phyloP scores from a whole-genome alignment of 805 yeast species.

The Wickerhamiella parazyma region DNA sequence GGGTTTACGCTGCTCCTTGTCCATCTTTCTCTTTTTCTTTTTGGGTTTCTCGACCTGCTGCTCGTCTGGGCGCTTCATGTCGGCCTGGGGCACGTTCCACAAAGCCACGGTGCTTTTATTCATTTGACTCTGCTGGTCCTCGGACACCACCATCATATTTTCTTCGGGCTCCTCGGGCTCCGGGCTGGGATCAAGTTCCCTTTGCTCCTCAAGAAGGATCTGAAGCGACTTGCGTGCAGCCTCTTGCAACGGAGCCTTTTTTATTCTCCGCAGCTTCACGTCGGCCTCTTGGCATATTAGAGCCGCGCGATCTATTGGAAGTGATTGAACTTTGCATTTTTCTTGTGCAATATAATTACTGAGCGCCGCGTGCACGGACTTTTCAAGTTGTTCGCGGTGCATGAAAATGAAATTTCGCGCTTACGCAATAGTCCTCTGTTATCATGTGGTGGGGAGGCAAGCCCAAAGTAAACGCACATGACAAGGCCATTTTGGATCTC shows the following conservation, averaged over 20 bases:
- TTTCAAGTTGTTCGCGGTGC: slow-evolving; percentile 13
- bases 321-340: slow-evolving; percentile 28
- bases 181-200: slow-evolving; percentile 14
- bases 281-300: slow-evolving; percentile 48
- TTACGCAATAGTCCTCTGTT: too few species aligned
- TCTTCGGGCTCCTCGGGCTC: slow-evolving; percentile 15
- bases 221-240: slow-evolving; percentile 48
- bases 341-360: slow-evolving; percentile 21
- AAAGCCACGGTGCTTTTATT: slow-evolving; percentile 62
- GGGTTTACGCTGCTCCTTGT: slow-evolving; percentile 37
- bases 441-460: slow-evolving; percentile 15
- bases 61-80: slow-evolving; percentile 9
- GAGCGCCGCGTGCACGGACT: slow-evolving; percentile 20
- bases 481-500: slow-evolving; percentile 71
- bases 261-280: slow-evolving; percentile 52
- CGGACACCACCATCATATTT: slow-evolving; percentile 45
- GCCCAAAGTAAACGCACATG: slow-evolving; percentile 61
- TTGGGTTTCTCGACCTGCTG: slow-evolving; percentile 8
- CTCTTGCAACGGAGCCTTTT: slow-evolving; percentile 47
- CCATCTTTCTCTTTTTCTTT: slow-evolving; percentile 10
- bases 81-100: slow-evolving; percentile 36
- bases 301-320: slow-evolving; percentile 15
- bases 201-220: slow-evolving; percentile 41
- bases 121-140: slow-evolving; percentile 46
- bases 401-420: too few species aligned